phyloP scores from a whole-genome alignment of 139 green algal genomes.

The Coelastrella sp. region DNA sequence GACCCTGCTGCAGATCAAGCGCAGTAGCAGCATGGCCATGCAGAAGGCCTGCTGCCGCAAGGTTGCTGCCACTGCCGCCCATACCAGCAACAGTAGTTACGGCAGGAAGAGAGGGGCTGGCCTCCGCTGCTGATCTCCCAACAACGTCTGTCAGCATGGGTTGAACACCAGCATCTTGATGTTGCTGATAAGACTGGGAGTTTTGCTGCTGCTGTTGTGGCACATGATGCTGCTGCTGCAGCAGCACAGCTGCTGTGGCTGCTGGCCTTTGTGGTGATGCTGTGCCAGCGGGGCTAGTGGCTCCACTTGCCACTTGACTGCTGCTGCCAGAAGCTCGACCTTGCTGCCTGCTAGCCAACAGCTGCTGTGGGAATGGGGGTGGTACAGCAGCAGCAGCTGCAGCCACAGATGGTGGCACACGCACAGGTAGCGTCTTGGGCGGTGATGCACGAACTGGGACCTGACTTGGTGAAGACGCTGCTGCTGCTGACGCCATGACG shows the following conservation, averaged over 20 bases:
- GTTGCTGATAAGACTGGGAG: too few relatives aligned
- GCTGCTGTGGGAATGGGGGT: constrained; percentile 31
- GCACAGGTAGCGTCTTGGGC: background rate
- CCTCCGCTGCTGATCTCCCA: background rate
- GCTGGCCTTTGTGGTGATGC: background rate
- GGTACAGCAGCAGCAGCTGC: constrained; percentile 30
- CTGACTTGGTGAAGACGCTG: background rate
- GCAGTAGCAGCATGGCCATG: constrained; percentile 44
- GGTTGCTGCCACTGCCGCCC: background rate
- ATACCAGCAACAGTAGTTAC: background rate
- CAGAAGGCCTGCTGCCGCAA: background rate
- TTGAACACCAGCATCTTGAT: background rate
- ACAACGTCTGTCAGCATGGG: background rate
- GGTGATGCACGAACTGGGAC: background rate
- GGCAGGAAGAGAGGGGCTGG: background rate
- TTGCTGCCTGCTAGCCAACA: constrained; percentile 15
- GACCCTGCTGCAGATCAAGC: constrained; percentile 37
- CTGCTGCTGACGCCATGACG: constrained; percentile 2
- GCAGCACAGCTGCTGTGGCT: background rate
- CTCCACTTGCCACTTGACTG: background rate
- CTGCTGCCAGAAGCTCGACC: background rate
- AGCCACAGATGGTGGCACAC: background rate
- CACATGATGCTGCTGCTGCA: constrained; percentile 23
- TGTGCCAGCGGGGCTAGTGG: constrained; percentile 7
- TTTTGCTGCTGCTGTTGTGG: too few relatives aligned